Conservation (phyloP, 305 asterid species). For the Ilex paraguariensis region DNA sequence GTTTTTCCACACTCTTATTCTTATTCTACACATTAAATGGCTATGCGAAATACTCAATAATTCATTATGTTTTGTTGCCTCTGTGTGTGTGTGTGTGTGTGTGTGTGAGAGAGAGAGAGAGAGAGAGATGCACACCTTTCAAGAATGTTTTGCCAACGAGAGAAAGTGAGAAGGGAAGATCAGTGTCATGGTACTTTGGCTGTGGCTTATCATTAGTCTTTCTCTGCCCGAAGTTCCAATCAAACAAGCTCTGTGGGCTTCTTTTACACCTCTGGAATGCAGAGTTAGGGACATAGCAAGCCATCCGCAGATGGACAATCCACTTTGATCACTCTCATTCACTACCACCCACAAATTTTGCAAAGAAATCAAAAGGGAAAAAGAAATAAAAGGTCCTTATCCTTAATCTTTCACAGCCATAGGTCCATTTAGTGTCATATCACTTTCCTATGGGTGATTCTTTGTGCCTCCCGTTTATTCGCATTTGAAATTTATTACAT, state of each 20-base stretch:
- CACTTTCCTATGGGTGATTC: too few species aligned
- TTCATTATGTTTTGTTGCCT: too few species aligned
- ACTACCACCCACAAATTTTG: too few species aligned
- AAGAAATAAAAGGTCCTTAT: not conserved
- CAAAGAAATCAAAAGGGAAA: too few species aligned
- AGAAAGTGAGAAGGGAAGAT: conserved; percentile 64
- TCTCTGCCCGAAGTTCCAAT: conserved; percentile 60
- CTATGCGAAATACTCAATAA: too few species aligned
- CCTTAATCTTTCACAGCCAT: too few species aligned
- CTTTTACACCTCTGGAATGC: conserved; percentile 21
- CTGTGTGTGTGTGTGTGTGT: not conserved
- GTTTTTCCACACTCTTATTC: too few species aligned
- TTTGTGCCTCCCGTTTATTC: too few species aligned
- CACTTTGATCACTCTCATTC: not conserved
- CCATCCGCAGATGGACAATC: conserved; percentile 10
- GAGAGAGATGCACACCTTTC: conserved; percentile 35
- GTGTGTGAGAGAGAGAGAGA: not conserved
- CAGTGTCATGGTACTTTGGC: conserved; percentile 43
- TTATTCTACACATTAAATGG: too few species aligned
- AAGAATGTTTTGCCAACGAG: conserved; percentile 54
- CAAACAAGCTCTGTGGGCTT: conserved; percentile 45
- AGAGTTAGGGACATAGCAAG: conserved; percentile 28
- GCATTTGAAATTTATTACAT: too few species aligned
- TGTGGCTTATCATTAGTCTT: conserved; percentile 31
- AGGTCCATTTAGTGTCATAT: too few species aligned